Base-by-base conservation (phyloP, 2,329 filamentous ascomycete genomes). In the Penicillium sp. region DNA sequence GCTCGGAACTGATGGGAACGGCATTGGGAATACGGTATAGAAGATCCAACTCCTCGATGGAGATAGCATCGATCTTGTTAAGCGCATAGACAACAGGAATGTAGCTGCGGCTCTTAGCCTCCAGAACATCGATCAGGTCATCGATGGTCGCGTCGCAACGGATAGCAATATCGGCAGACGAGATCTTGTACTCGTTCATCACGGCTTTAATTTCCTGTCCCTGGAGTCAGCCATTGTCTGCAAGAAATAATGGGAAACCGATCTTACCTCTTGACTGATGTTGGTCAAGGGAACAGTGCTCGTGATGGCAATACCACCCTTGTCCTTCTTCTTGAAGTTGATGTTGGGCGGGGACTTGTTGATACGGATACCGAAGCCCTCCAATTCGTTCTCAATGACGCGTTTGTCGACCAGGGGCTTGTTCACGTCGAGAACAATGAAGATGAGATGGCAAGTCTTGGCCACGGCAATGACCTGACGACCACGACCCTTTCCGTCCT, bases 241-340 rank as follows among this genome's bases (percentile, higher is more conserved):
- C n/a, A 3, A 15, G 15, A 41, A 41, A 16, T 23, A 21, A 45
- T 29, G 4, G 45, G 31, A 4, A 4, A 44, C 13, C n/a, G 12
- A 21, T 29, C 73, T 64, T 64, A 79, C 79, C 68, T 95, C 94
- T 63, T 91, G 82, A 71, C 94, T 89, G 67, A 99, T 96, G 74
- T 99, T 90, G 23, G 88, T 88, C 63, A 99, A 79, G 5, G 92
- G 90, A 42, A 94, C 87, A 2, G 94, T 99, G 75, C 85, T 94
- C n/a, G 92, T 96, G 69, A 99, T 94, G 68, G 89, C 92, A 69
- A 99, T 85, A 33, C 94, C 94, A 63, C 94, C 94, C 78, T 97
- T 97, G 76, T 99, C 94, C 81, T 99, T 99, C 81, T 99, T 99
- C 77, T 87, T 95, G 81, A 96, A 96, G n/a, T 94, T 89, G 67